Conservation (phyloP, 352 stramenopile genomes). For the Globisporangium ultimum region DNA sequence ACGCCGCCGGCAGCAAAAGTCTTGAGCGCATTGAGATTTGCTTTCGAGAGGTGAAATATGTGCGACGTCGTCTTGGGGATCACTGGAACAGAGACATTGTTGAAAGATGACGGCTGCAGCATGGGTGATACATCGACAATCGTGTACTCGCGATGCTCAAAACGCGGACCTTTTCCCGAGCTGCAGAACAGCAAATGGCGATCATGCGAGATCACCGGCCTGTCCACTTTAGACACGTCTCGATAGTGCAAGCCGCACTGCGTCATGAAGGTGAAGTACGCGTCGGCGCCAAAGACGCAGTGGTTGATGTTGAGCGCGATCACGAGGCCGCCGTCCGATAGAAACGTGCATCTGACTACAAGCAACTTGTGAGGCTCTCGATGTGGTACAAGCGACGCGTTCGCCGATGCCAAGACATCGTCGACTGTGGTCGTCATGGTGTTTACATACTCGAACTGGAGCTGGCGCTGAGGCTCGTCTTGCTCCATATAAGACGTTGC, state of each 20-base stretch:
- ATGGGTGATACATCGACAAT: not conserved
- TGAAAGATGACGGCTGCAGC: not conserved
- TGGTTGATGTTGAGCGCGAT: conserved; percentile 16
- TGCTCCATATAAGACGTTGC: not conserved
- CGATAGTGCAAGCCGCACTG: conserved; percentile 16
- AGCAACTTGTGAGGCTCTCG: not conserved
- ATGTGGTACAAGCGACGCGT: conserved; percentile 2
- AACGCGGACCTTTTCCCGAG: not conserved
- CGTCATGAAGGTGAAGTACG: conserved; percentile 12
- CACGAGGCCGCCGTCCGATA: conserved; percentile 9
- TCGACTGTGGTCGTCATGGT: not conserved
- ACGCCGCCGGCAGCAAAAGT: not conserved
- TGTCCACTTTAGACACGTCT: not conserved
- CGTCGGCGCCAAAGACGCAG: conserved; percentile 10
- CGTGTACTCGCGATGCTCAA: conserved; percentile 16
- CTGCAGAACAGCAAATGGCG: conserved; percentile 2
- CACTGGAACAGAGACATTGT: not conserved
- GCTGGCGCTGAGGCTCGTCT: not conserved
- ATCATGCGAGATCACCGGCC: conserved; percentile 6
- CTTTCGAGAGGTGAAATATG: conserved; percentile 7
- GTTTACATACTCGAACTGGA: not conserved
- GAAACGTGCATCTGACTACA: conserved; percentile 9
- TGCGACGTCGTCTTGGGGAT: conserved; percentile 4
- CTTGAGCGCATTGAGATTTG: conserved; percentile 2
- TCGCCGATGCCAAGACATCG: conserved; percentile 1